A percentile compares a stretch with the other conserved stretches of the same genome.
Conservation (phyloP, 2,329 filamentous ascomycete species). For the Colletotrichum sidae region DNA sequence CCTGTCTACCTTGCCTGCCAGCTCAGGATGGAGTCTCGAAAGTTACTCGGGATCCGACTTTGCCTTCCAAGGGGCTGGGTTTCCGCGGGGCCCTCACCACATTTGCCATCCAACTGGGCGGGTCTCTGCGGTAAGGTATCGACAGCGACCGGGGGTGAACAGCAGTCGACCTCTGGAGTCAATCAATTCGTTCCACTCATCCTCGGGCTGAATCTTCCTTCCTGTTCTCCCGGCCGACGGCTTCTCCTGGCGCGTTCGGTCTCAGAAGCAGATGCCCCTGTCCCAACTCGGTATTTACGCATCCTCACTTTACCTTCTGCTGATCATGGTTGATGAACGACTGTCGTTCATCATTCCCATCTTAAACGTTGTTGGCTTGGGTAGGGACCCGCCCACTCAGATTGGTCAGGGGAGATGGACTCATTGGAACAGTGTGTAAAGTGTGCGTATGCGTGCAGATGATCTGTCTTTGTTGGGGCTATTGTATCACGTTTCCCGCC, state of each 20-base stretch:
- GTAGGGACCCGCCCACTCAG: too few species aligned
- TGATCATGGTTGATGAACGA: neutral
- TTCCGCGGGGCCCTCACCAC: constrained; percentile 16
- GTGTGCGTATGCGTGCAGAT: constrained; percentile 27
- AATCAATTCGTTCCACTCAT: constrained; percentile 33
- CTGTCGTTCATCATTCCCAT: too few species aligned
- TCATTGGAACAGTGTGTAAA: constrained; percentile 18
- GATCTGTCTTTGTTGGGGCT: constrained; percentile 35
- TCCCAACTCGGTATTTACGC: constrained; percentile 6
- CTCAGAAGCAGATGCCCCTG: constrained; percentile 24
- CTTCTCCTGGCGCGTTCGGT: constrained; percentile 30
- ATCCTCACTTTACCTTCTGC: constrained; percentile 10
- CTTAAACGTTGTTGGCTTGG: too few species aligned
- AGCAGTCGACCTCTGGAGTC: constrained; percentile 32
- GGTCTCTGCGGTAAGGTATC: constrained; percentile 24
- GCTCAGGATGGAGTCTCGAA: too few species aligned
- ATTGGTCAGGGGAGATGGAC: constrained; percentile 10
- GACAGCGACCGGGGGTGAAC: constrained; percentile 31
- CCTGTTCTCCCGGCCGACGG: constrained; percentile 33
- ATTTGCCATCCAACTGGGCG: constrained; percentile 28
- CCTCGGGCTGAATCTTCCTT: constrained; percentile 23
- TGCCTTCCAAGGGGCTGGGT: constrained; percentile 29
- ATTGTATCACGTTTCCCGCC: constrained; percentile 16
- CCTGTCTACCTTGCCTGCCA: too few species aligned
- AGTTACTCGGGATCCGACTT: constrained; percentile 13